phyloP scores from a whole-genome alignment of 345 rosid genomes.

The Limnanthes douglasii region DNA sequence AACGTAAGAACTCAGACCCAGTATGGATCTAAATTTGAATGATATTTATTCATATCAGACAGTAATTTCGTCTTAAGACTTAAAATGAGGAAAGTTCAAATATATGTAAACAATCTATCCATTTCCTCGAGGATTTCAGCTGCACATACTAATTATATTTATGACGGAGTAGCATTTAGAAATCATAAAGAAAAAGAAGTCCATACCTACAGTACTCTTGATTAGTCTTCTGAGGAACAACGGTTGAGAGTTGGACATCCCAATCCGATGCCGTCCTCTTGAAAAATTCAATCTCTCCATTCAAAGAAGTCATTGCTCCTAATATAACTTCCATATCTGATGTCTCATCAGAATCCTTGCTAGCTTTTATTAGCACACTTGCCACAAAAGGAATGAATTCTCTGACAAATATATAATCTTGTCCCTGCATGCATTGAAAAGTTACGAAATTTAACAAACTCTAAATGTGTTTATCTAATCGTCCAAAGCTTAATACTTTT shows the following conservation, averaged over 20 bases:
- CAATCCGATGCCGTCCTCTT: constrained; percentile 58
- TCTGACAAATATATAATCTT: constrained; percentile 74
- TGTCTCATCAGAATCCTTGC: constrained; percentile 34
- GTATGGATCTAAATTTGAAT: too few species aligned
- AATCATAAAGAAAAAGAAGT: background rate
- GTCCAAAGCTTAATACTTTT: too few species aligned
- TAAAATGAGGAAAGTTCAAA: background rate
- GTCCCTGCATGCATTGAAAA: constrained; percentile 31
- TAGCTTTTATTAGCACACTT: constrained; percentile 54
- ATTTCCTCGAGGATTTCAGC: too few species aligned
- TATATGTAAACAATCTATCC: background rate
- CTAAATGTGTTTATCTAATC: too few species aligned
- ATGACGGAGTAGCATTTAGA: too few species aligned
- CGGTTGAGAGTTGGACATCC: constrained; percentile 42
- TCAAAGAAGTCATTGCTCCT: constrained; percentile 44
- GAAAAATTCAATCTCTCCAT: constrained; percentile 72
- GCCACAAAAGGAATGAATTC: constrained; percentile 57
- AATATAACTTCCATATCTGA: constrained; percentile 57
- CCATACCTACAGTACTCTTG: constrained; percentile 45
- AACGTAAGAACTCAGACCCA: too few species aligned
- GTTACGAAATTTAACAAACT: too few species aligned
- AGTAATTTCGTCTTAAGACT: background rate
- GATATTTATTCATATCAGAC: too few species aligned
- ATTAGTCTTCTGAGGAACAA: constrained; percentile 33
- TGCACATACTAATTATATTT: too few species aligned